Evolutionary conservation across 768 basidiomycete genomes (phyloP).

Genomic region (Leccinum disarticulatum): DNA sequence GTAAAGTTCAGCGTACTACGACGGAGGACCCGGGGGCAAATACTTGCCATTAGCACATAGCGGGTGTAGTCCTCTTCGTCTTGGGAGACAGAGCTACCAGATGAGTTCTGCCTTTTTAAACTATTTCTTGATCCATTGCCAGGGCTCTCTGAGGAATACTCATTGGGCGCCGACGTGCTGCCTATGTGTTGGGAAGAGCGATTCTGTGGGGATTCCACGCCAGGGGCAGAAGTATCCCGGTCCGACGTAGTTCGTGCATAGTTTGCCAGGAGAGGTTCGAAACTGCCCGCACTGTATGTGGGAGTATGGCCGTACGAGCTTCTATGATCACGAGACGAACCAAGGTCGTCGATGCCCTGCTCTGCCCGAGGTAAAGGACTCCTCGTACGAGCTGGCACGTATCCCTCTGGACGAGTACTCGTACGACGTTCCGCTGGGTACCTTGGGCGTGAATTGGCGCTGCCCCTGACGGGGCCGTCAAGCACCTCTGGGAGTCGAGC

Average conservation of each 20-base stretch:
- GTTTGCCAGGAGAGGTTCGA: slow-evolving; percentile 57
- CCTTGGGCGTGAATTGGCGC: slow-evolving; percentile 57
- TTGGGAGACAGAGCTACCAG: slow-evolving; percentile 29
- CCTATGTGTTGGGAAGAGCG: slow-evolving; percentile 12
- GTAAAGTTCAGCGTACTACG: slow-evolving; percentile 11
- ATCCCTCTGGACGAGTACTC: slow-evolving; percentile 34
- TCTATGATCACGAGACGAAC: slow-evolving; percentile 31
- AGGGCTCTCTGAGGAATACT: slow-evolving; percentile 24
- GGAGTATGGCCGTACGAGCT: slow-evolving; percentile 42
- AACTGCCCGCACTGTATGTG: slow-evolving; percentile 55
- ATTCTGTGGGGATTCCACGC: slow-evolving; percentile 33
- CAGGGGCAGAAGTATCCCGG: slow-evolving; percentile 12
- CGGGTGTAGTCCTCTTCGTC: slow-evolving; percentile 60
- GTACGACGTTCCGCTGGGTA: slow-evolving; percentile 26
- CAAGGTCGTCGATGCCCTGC: slow-evolving; percentile 19
- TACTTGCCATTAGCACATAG: slow-evolving; percentile 53
- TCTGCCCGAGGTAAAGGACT: slow-evolving; percentile 42
- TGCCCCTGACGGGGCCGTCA: slow-evolving; percentile 18
- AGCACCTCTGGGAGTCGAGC: slow-evolving; percentile 38
- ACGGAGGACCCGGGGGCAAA: neutral
- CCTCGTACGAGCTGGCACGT: slow-evolving; percentile 46
- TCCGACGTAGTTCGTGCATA: slow-evolving; percentile 35
- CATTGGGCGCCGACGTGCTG: slow-evolving; percentile 2
- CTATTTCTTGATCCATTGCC: slow-evolving; percentile 26
- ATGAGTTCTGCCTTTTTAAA: slow-evolving; percentile 21